These are phyloP conservation scores for Chytriomyces confervae DNA, from an alignment of 192 early-diverging fungal species.

Conservation along the genomic window DNA sequence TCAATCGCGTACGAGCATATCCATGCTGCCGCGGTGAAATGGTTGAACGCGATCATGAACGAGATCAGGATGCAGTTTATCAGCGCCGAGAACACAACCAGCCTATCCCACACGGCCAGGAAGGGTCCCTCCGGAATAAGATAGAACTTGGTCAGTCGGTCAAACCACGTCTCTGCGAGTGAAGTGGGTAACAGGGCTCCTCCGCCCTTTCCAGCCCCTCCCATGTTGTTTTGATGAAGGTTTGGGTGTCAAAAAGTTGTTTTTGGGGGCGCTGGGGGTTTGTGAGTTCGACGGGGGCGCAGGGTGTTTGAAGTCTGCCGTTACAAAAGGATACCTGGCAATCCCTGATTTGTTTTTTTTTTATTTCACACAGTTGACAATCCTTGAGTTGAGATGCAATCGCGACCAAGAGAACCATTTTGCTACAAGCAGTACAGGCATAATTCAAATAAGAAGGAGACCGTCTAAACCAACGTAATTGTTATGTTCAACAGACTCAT, in stretches of 20 bases:
- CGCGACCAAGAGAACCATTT: too few relatives aligned
- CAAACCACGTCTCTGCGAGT: constrained; percentile 45
- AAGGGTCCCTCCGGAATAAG: constrained; percentile 55
- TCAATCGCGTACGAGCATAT: constrained; percentile 52
- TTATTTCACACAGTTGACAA: too few relatives aligned
- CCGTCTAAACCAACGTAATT: too few relatives aligned
- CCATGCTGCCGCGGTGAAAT: constrained; percentile 41
- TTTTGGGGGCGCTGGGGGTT: too few relatives aligned
- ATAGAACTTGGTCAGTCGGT: constrained; percentile 53
- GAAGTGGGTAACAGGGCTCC: constrained; percentile 41
- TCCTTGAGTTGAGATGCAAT: too few relatives aligned
- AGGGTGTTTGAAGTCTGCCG: too few relatives aligned
- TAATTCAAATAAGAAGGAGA: too few relatives aligned
- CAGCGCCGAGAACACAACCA: constrained; percentile 52
- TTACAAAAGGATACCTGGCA: too few relatives aligned
- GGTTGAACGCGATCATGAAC: constrained; percentile 61
- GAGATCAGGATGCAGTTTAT: constrained; percentile 48
- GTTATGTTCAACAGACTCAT: too few relatives aligned
- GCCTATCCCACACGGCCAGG: constrained; percentile 43
- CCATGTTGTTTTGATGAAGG: constrained; percentile 3
- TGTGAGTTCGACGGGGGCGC: too few relatives aligned
- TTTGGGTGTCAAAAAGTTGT: background rate
- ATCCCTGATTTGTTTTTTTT: too few relatives aligned
- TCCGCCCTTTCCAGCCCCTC: constrained; percentile 34
- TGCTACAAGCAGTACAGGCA: too few relatives aligned